Evolutionary conservation across 768 basidiomycete species (phyloP).

Genomic region (Serendipita sp.): DNA sequence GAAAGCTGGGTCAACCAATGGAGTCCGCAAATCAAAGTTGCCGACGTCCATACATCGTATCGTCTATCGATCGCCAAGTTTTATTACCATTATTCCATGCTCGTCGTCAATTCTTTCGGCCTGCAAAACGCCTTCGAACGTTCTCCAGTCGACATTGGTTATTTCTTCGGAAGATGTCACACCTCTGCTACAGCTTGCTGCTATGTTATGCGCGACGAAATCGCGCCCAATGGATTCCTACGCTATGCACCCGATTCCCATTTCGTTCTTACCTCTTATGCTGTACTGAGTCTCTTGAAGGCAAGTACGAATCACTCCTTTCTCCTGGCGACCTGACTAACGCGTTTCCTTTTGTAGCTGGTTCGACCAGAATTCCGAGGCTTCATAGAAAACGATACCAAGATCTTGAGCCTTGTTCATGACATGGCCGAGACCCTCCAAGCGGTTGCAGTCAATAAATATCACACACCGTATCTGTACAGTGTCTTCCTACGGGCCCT

Average conservation of each 20-base stretch:
- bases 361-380: constrained; percentile 69
- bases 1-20: constrained; percentile 40
- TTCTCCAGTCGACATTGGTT: constrained; percentile 50
- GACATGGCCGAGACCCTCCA: constrained; percentile 74
- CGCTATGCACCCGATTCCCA: constrained; percentile 80
- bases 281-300: constrained; percentile 83
- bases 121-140: constrained; percentile 89
- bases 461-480: constrained; percentile 85
- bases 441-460: constrained; percentile 52
- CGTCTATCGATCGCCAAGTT: constrained; percentile 42
- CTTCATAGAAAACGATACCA: constrained; percentile 57
- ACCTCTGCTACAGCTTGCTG: constrained; percentile 54
- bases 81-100: constrained; percentile 69
- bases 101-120: constrained; percentile 91
- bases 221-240: constrained; percentile 60
- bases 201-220: constrained; percentile 54
- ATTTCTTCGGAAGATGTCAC: constrained; percentile 73
- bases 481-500: constrained; percentile 66
- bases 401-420: constrained; percentile 50
- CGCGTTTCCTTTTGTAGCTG: constrained; percentile 28
- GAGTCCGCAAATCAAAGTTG: constrained; percentile 15
- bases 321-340: neutral
- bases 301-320: constrained; percentile 24
- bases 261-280: constrained; percentile 86
- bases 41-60: constrained; percentile 19